Conservation (phyloP, 192 early-diverging fungal genomes). For the Dissophora globulifera region DNA sequence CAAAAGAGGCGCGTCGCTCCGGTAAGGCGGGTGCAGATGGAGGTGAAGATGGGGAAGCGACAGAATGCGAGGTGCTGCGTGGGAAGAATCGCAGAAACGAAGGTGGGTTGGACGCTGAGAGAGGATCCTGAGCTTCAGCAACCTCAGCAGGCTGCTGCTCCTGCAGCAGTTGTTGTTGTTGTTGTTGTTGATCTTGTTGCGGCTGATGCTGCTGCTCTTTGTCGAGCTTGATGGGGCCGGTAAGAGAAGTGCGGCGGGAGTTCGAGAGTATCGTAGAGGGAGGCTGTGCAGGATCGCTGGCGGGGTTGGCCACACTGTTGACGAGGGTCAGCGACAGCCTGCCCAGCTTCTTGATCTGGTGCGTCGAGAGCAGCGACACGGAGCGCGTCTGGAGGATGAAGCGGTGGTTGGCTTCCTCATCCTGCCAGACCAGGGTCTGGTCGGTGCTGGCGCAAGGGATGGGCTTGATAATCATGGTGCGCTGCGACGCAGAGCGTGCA, state of each 20-base stretch:
- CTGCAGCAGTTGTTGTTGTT: slow-evolving; percentile 1
- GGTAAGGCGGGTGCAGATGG: background rate
- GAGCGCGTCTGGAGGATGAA: slow-evolving; percentile 48
- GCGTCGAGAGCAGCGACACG: slow-evolving; percentile 27
- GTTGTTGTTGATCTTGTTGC: background rate
- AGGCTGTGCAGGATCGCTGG: background rate
- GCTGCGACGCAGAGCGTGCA: too few species aligned
- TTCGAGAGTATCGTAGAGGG: background rate
- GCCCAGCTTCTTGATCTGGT: slow-evolving; percentile 46
- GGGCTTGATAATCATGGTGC: slow-evolving; percentile 51
- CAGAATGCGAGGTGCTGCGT: slow-evolving; percentile 4
- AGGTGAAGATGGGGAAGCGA: background rate
- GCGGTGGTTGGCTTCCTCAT: slow-evolving; percentile 52
- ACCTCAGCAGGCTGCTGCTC: too few species aligned
- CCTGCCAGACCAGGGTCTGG: slow-evolving; percentile 46
- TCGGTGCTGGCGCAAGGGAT: slow-evolving; percentile 25
- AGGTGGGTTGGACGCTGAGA: background rate
- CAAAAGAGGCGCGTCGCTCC: slow-evolving; percentile 7
- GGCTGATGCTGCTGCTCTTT: slow-evolving; percentile 8
- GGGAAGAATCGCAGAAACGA: slow-evolving; percentile 23
- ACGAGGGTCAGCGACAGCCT: slow-evolving; percentile 37
- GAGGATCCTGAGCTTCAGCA: background rate
- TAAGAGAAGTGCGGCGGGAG: background rate
- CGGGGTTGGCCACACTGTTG: slow-evolving; percentile 14
- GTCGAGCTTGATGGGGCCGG: slow-evolving; percentile 1